Evolutionary conservation across 2,329 filamentous ascomycete genomes (phyloP).

Genomic region (Periconia macrospinosa): DNA sequence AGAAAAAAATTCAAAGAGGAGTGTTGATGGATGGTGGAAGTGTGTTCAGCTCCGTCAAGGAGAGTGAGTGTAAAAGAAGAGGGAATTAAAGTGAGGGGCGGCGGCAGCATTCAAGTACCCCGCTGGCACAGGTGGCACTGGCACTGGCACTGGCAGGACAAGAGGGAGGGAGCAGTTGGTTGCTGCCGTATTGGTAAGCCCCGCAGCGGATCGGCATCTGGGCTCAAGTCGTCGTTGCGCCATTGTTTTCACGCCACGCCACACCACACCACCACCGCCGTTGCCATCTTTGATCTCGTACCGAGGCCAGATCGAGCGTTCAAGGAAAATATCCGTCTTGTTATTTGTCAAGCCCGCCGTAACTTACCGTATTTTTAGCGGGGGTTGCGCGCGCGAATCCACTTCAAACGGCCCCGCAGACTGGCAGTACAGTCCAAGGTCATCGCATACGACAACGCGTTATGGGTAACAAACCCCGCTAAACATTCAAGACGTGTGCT

Average conservation of each 20-base stretch:
- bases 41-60: background rate
- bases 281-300: background rate
- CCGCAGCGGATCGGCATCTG: conserved; percentile 8
- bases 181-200: conserved; percentile 7
- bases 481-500: no score
- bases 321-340: background rate
- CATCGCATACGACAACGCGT: background rate
- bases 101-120: conserved; percentile 3
- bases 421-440: background rate
- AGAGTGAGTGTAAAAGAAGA: background rate
- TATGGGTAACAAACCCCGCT: background rate
- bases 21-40: background rate
- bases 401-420: no score
- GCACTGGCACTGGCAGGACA: no score
- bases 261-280: background rate
- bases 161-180: no score
- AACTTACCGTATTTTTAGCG: no score
- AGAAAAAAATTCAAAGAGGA: background rate
- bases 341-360: background rate
- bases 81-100: background rate
- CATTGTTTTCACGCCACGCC: background rate
- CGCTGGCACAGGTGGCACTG: background rate
- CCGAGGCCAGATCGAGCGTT: no score
- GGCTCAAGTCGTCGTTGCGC: conserved; percentile 1
- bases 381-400: no score